Evolutionary conservation across 202 grass and related monocot species (phyloP).

Genomic region (Zizania palustris): DNA sequence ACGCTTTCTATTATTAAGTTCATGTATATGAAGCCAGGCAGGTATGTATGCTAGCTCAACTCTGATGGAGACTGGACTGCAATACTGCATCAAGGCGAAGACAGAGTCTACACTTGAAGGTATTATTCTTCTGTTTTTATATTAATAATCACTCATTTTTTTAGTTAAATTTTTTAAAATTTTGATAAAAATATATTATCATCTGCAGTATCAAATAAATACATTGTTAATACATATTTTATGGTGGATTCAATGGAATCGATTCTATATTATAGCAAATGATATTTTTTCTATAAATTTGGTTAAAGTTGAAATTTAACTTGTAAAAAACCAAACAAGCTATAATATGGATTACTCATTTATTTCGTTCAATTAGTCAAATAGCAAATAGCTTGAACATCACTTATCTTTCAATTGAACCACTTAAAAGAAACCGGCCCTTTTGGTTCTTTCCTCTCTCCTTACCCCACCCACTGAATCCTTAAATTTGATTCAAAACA

Average conservation of each 20-base stretch:
- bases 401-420: conserved; percentile 31
- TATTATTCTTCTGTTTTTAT: background rate
- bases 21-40: background rate
- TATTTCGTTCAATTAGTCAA: background rate
- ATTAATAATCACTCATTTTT: no score
- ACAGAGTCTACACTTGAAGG: background rate
- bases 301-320: no score
- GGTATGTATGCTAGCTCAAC: background rate
- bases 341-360: background rate
- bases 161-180: no score
- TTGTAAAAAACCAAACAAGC: no score
- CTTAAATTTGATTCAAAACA: conserved; percentile 36
- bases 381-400: conserved; percentile 8
- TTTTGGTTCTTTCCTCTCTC: conserved; percentile 47
- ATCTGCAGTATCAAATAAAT: no score
- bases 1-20: background rate
- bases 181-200: no score
- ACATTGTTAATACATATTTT: no score
- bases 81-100: background rate
- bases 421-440: conserved; percentile 51
- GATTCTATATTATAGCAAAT: no score
- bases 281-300: no score
- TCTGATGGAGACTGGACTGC: background rate
- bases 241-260: no score
- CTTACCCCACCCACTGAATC: conserved; percentile 20